Percentiles rank a stretch among this genome's conserved stretches.
phyloP scores from a whole-genome alignment of 306 rosid species.

The Cucurbita maxima region DNA sequence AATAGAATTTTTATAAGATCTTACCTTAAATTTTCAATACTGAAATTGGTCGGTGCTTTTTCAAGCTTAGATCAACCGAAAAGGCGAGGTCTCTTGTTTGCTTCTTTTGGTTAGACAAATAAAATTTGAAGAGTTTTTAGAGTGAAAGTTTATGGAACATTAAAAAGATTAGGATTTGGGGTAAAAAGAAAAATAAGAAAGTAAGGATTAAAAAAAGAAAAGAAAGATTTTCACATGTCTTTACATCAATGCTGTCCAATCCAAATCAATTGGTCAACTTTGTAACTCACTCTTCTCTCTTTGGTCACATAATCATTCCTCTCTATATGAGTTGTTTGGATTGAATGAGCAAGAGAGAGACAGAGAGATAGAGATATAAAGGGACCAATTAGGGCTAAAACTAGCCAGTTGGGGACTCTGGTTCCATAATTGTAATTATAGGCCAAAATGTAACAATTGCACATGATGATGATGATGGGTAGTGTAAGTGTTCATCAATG shows the following conservation, averaged over 20 bases:
- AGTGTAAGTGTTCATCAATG: conserved; percentile 57
- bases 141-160: not conserved
- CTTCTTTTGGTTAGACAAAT: not conserved
- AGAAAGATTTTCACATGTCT: conserved; percentile 54
- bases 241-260: conserved; percentile 39
- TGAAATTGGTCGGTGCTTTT: no score
- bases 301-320: conserved; percentile 1
- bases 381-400: not conserved
- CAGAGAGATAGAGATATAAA: not conserved
- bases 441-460: conserved; percentile 17
- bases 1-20: no score
- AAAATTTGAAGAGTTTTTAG: not conserved
- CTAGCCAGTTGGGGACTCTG: not conserved
- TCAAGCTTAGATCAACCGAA: no score
- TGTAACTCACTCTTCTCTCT: conserved; percentile 11
- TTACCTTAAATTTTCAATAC: no score
- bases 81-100: not conserved
- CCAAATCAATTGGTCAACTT: conserved; percentile 23
- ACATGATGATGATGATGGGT: conserved; percentile 35
- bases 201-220: conserved; percentile 15
- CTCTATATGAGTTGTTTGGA: not conserved
- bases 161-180: not conserved
- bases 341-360: not conserved
- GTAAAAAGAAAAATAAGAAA: not conserved
- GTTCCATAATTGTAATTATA: conserved; percentile 68